These are phyloP conservation scores for Lolium perenne DNA, from an alignment of 176 grass and related monocot species.

Conservation along the genomic window DNA sequence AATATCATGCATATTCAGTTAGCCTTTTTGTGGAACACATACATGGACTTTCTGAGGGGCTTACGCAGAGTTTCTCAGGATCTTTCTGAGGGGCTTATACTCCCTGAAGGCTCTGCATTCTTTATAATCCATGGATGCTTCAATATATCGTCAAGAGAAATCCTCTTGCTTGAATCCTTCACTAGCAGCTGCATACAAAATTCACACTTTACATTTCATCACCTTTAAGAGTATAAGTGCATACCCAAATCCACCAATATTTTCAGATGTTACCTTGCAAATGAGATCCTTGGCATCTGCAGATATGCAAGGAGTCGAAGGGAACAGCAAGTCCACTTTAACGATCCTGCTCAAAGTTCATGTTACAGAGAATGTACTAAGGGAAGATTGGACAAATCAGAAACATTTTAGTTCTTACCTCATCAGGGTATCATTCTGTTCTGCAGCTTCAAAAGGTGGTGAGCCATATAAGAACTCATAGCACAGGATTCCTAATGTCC, in stretches of 20 bases:
- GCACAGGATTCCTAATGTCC: conserved; percentile 89
- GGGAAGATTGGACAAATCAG: not conserved
- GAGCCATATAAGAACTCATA: conserved; percentile 92
- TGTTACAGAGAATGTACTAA: conserved; percentile 17
- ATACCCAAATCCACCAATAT: not conserved
- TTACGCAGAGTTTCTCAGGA: not conserved
- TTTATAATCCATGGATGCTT: conserved; percentile 83
- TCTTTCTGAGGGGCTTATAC: conserved; percentile 27
- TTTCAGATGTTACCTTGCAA: conserved; percentile 60
- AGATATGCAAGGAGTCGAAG: conserved; percentile 63
- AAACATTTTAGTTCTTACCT: conserved; percentile 43
- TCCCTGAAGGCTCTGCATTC: conserved; percentile 83
- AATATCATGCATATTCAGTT: not conserved
- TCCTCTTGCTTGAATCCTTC: conserved; percentile 91
- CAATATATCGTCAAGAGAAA: conserved; percentile 78
- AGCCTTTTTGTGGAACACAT: conserved; percentile 17
- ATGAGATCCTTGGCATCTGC: conserved; percentile 88
- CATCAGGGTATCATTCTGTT: conserved; percentile 67
- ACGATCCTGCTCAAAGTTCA: conserved; percentile 74
- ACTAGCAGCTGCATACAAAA: conserved; percentile 71
- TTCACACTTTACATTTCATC: not conserved
- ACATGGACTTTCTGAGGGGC: conserved; percentile 11
- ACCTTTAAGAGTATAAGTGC: not conserved
- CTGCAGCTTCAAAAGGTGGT: conserved; percentile 80
- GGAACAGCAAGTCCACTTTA: conserved; percentile 82